Percentiles rank a stretch among this genome's conserved stretches.
Conservation (phyloP, 192 early-diverging fungal species). For the Umbelopsis isabellina region DNA sequence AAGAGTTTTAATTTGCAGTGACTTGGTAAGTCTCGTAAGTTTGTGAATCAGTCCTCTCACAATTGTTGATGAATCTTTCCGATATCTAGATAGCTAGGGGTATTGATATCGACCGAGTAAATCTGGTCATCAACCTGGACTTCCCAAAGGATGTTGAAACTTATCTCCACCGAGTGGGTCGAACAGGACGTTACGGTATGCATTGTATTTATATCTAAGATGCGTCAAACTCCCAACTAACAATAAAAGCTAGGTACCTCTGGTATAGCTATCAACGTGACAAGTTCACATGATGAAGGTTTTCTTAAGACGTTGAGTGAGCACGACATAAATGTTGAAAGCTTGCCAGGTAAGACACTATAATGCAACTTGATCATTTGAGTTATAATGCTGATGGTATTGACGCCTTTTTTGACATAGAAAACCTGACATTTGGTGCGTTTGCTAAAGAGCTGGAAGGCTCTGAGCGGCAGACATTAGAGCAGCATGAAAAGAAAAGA, state of each 20-base stretch:
- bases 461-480: slow-evolving; percentile 12
- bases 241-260: slow-evolving; percentile 30
- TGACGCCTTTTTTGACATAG: slow-evolving; percentile 15
- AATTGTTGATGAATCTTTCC: not conserved
- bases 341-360: slow-evolving; percentile 31
- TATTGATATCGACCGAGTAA: slow-evolving; percentile 96
- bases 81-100: slow-evolving; percentile 76
- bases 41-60: not conserved
- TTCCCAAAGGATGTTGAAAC: slow-evolving; percentile 88
- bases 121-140: slow-evolving; percentile 96
- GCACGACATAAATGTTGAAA: slow-evolving; percentile 15
- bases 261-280: slow-evolving; percentile 39
- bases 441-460: slow-evolving; percentile 34
- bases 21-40: slow-evolving; percentile 47
- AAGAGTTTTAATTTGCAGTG: slow-evolving; percentile 61
- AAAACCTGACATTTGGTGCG: slow-evolving; percentile 24
- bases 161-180: slow-evolving; percentile 96
- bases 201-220: too few species aligned
- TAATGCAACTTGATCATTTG: not conserved
- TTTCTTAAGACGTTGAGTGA: slow-evolving; percentile 25
- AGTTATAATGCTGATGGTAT: not conserved
- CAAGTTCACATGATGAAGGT: slow-evolving; percentile 23
- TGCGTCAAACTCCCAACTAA: too few species aligned
- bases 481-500: not conserved
- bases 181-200: slow-evolving; percentile 92